Conservation (phyloP, 1,139 yeast genomes). For the Scheffersomyces quercinus region DNA sequence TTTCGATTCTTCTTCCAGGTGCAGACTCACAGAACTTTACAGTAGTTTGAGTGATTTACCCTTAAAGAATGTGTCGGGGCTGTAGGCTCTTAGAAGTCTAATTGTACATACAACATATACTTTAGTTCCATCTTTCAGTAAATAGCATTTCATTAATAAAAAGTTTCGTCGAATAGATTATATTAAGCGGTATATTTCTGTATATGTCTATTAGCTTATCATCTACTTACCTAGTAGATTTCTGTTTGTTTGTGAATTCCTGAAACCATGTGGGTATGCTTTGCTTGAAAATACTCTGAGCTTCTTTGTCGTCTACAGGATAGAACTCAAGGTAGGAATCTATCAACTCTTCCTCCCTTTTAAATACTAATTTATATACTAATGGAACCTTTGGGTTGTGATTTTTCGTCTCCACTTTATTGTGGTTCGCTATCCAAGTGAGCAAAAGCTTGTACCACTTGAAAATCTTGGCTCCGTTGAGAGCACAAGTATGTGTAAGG, state of each 20-base stretch:
- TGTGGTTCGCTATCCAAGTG: constrained; percentile 11
- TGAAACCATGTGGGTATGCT: constrained; percentile 21
- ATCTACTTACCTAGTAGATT: not conserved
- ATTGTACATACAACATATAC: too few relatives aligned
- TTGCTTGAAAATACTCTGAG: constrained; percentile 9
- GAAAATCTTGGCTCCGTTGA: constrained; percentile 15
- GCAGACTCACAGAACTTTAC: too few relatives aligned
- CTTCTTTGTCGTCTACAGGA: constrained; percentile 3
- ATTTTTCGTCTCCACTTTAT: not conserved
- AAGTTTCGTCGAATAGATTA: too few relatives aligned
- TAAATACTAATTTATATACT: constrained; percentile 4
- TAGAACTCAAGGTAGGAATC: constrained; percentile 4
- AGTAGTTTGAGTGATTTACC: too few relatives aligned
- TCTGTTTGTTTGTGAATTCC: constrained; percentile 7
- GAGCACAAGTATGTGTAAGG: constrained; percentile 10
- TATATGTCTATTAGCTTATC: not conserved
- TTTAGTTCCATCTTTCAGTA: too few relatives aligned
- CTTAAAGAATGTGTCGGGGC: too few relatives aligned
- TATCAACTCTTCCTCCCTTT: constrained; percentile 1
- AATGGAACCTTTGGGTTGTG: not conserved
- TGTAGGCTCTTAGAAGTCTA: too few relatives aligned
- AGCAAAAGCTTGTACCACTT: constrained; percentile 19
- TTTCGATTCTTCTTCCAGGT: not conserved
- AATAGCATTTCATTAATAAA: too few relatives aligned
- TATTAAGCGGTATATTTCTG: not conserved